A percentile compares a stretch with the other conserved stretches of the same genome.
These are phyloP conservation scores for Cicer pinnatifidum DNA, from an alignment of 306 rosid genomes.

Conservation along the genomic window DNA sequence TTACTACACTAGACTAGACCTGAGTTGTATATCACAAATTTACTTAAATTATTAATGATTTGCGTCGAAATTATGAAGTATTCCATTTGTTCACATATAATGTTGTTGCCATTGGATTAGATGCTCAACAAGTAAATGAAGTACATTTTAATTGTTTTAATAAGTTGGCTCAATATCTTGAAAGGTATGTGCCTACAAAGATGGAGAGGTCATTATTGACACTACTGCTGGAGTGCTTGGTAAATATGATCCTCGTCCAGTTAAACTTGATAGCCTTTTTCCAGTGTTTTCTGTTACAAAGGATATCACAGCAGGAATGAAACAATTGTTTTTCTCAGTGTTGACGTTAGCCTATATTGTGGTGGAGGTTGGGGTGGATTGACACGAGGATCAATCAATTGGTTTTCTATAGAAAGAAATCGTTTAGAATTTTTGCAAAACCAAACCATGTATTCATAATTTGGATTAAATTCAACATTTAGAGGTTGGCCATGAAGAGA, in stretches of 20 bases:
- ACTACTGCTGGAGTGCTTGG: constrained; percentile 99
- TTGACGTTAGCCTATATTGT: no score
- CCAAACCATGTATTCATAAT: no score
- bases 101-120: constrained; percentile 22
- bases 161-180: constrained; percentile 40
- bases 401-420: no score
- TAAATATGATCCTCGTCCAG: constrained; percentile 98
- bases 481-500: no score
- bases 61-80: not conserved
- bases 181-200: constrained; percentile 99
- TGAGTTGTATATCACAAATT: constrained; percentile 3
- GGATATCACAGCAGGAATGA: constrained; percentile 93
- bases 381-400: no score
- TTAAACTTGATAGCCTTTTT: constrained; percentile 90
- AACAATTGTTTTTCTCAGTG: no score
- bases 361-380: no score
- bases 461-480: no score
- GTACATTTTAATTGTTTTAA: constrained; percentile 11
- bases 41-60: constrained; percentile 18
- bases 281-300: constrained; percentile 92
- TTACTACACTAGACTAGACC: constrained; percentile 1
- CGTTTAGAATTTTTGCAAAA: no score
- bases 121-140: constrained; percentile 28
- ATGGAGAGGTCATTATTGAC: constrained; percentile 92
- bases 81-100: constrained; percentile 4